Base-by-base conservation (phyloP, 805 yeast species). In the Myxozyma kluyveri region DNA sequence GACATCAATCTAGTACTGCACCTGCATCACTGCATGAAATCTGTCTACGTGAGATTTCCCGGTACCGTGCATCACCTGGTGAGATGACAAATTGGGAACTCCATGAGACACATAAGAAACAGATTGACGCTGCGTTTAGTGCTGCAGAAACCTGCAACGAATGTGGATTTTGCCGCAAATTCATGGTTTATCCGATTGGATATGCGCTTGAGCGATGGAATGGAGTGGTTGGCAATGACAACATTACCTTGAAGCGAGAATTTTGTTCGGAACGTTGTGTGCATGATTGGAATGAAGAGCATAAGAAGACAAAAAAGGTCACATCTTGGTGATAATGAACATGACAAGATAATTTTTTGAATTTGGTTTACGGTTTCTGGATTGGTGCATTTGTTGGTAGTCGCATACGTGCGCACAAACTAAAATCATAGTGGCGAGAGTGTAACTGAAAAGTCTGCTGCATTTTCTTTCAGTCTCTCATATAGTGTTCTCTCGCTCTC, bases 161-260 rank as follows among this genome's bases (percentile, higher is more conserved):
- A 9, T 68, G 72, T 38, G 69, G 69, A 10, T 54, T 62, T n/a
- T 68, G 72, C 31, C 44, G 52, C 1, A n/a, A 36, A n/a, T 52
- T 45, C 21, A 56, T 65, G 53, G 57, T 64, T 14, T 45, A 56
- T 17, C 67, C 63, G 2, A 54, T 60, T 4, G 69, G 64, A 24
- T 52, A 59, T 41, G 65, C 56, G 7, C 43, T 51, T 38, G 72
- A 68, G 44, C 68, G 70, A 69, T 68, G 72, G 71, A 52, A 63
- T 32, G 58, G 56, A n/a, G 54, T 61, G 18, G 44, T 50, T 39
- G 58, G 59, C 7, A 46, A 46, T 12, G 51, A 61, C 32, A 57
- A 32, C 3, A 47, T 61, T 12, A 52, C 52, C 17, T 32, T 61
- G 9, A 37, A 53, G 22, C 47, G 65, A 2, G 65, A 61, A 36